Evolutionary conservation across 768 basidiomycete species (phyloP), one percentile per base, ranked within the genome.

Genomic region (Leucocoprinus birnbaumii): DNA sequence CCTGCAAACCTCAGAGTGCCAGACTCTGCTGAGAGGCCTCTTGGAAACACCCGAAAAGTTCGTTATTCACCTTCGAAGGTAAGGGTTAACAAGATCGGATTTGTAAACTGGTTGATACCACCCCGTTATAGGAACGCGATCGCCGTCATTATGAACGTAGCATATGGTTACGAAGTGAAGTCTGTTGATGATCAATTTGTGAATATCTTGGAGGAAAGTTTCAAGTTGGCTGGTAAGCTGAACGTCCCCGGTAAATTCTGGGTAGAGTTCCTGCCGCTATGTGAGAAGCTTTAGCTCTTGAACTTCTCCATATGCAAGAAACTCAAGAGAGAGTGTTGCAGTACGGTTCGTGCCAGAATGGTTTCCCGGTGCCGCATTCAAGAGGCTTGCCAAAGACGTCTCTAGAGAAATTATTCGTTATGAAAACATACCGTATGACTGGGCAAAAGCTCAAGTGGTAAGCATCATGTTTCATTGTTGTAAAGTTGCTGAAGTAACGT

Each of bases 281-380:
- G 76, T 77, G 51, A 47, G 69, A 61, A 31, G 31, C n/a, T n/a
- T n/a, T n/a, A n/a, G n/a, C n/a, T n/a, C n/a, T n/a, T n/a, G n/a
- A n/a, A n/a, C n/a, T n/a, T n/a, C n/a, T n/a, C n/a, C n/a, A n/a
- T n/a, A n/a, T n/a, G n/a, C n/a, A n/a, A n/a, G n/a, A n/a, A n/a
- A n/a, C n/a, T n/a, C n/a, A n/a, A n/a, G n/a, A n/a, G n/a, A n/a
- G n/a, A n/a, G n/a, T n/a, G n/a, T n/a, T n/a, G n/a, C 9, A 77
- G 76, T 76, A 46, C 63, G 70, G 25, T 71, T 66, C 56, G 18
- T 78, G 0, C 77, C 77, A 0, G 60, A 62, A 0, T 77, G 77
- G 76, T 67, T 79, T 48, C 75, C 78, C 18, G 71, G 75, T 3
- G 72, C 70, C 34, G 65, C 59, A 1, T 79, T 76, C 66, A 76